A percentile compares a stretch with the other conserved stretches of the same genome.
Conservation (phyloP, 495 filamentous ascomycete species). For the Cryomyces antarcticus region DNA sequence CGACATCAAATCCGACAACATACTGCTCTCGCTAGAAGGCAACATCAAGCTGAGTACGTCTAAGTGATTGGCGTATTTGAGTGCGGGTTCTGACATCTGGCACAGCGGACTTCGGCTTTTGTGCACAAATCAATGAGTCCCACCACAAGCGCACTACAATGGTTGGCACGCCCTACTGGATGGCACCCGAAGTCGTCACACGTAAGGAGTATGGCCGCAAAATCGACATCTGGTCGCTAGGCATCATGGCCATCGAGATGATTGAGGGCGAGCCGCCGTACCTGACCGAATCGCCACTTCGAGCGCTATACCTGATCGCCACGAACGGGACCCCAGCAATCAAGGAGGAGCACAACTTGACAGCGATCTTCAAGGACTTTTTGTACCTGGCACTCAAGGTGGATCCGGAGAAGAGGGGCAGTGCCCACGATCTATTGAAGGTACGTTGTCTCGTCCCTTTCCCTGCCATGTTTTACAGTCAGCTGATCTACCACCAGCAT, state of each 20-base stretch:
- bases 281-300: slow-evolving; percentile 80
- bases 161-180: slow-evolving; percentile 99
- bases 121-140: slow-evolving; percentile 92
- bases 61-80: slow-evolving; percentile 4
- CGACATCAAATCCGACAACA: slow-evolving; percentile 98
- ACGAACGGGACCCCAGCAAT: slow-evolving; percentile 91
- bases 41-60: slow-evolving; percentile 89
- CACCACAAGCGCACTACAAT: slow-evolving; percentile 96
- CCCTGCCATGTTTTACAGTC: background rate
- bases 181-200: slow-evolving; percentile 96
- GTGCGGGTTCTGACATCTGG: background rate
- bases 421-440: slow-evolving; percentile 76
- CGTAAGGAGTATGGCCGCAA: slow-evolving; percentile 96
- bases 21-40: slow-evolving; percentile 81
- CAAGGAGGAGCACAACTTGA: slow-evolving; percentile 76
- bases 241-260: slow-evolving; percentile 99
- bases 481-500: slow-evolving; percentile 41
- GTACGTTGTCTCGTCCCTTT: slow-evolving; percentile 28
- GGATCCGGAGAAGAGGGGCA: slow-evolving; percentile 87
- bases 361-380: slow-evolving; percentile 70
- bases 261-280: slow-evolving; percentile 97
- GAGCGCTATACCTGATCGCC: slow-evolving; percentile 87
- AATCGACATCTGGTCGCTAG: slow-evolving; percentile 94
- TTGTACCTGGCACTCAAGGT: slow-evolving; percentile 80
- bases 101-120: slow-evolving; percentile 93